Conservation (phyloP, 192 early-diverging fungal genomes). For the Linnemannia zychae region DNA sequence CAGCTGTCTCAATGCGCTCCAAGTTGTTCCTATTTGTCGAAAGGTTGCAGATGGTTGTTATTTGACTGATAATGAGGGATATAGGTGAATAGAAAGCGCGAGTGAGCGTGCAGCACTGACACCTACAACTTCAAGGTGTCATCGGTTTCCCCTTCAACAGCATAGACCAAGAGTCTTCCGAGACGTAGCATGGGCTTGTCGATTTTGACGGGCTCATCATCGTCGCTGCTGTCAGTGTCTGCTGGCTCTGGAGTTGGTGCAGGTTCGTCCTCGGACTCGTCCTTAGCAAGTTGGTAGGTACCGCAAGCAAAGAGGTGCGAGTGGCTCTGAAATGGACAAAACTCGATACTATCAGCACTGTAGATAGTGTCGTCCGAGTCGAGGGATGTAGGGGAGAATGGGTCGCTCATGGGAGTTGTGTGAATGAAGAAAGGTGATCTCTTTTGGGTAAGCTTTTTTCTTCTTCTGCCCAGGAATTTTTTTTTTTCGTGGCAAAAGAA, state of each 20-base stretch:
- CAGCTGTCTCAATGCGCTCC: constrained; percentile 71
- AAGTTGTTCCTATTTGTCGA: constrained; percentile 48
- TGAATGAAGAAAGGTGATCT: not conserved
- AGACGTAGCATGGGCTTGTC: constrained; percentile 65
- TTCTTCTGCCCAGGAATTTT: not conserved
- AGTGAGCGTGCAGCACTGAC: not conserved
- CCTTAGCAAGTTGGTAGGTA: constrained; percentile 76
- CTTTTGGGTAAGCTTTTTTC: not conserved
- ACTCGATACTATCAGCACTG: constrained; percentile 82
- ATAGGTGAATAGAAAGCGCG: not conserved
- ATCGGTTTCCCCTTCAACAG: constrained; percentile 46
- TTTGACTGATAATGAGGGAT: not conserved
- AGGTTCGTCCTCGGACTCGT: constrained; percentile 36
- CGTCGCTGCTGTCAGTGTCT: constrained; percentile 38
- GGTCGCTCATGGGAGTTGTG: constrained; percentile 11
- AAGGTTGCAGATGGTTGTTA: not conserved
- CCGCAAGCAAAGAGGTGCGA: constrained; percentile 71
- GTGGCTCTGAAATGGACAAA: constrained; percentile 68
- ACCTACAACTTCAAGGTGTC: constrained; percentile 51
- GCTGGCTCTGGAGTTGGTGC: not conserved
- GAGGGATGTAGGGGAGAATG: constrained; percentile 53
- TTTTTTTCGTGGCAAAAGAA: constrained; percentile 14
- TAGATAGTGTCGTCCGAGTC: constrained; percentile 73
- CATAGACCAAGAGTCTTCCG: constrained; percentile 78
- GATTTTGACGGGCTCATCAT: constrained; percentile 31